phyloP scores from a whole-genome alignment of 1,284 basidiomycete species.

The Cryptococcus sp. region DNA sequence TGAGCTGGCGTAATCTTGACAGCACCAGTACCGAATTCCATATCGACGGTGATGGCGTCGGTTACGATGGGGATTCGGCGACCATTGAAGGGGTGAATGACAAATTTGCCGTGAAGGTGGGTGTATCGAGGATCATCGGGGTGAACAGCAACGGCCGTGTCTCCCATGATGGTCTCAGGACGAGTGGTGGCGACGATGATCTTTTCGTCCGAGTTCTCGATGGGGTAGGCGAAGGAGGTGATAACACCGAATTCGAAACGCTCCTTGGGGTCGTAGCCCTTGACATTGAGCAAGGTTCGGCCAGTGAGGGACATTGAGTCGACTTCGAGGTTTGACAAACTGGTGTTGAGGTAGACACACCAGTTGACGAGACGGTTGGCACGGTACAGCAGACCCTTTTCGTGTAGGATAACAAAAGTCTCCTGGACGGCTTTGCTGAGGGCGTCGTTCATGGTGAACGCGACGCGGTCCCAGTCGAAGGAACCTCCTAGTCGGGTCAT shows the following conservation, averaged over 20 bases:
- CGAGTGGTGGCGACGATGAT: constrained; percentile 96
- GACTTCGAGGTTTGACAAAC: constrained; percentile 95
- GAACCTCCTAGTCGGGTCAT: constrained; percentile 87
- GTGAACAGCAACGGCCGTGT: constrained; percentile 96
- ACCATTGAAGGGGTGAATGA: constrained; percentile 84
- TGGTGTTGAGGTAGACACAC: constrained; percentile 96
- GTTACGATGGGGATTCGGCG: constrained; percentile 87
- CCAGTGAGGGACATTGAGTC: constrained; percentile 92
- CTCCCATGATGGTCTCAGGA: constrained; percentile 98
- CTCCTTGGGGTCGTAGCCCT: constrained; percentile 92
- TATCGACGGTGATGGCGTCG: constrained; percentile 86
- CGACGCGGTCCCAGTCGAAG: constrained; percentile 90
- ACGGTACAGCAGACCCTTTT: constrained; percentile 92
- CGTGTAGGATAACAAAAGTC: constrained; percentile 86
- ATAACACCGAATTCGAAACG: constrained; percentile 97
- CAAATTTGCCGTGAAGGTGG: constrained; percentile 94
- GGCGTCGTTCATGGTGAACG: constrained; percentile 91
- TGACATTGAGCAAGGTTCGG: constrained; percentile 83
- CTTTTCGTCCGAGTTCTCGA: constrained; percentile 86
- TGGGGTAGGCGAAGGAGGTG: constrained; percentile 90
- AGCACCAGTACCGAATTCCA: constrained; percentile 96
- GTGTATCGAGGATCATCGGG: constrained; percentile 92
- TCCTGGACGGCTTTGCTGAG: constrained; percentile 87
- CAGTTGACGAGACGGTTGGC: constrained; percentile 98
- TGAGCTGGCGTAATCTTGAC: constrained; percentile 99